Evolutionary conservation across 805 yeast genomes (phyloP), one percentile per base, ranked within the genome.

Genomic region (Metschnikowia lochheadii): DNA sequence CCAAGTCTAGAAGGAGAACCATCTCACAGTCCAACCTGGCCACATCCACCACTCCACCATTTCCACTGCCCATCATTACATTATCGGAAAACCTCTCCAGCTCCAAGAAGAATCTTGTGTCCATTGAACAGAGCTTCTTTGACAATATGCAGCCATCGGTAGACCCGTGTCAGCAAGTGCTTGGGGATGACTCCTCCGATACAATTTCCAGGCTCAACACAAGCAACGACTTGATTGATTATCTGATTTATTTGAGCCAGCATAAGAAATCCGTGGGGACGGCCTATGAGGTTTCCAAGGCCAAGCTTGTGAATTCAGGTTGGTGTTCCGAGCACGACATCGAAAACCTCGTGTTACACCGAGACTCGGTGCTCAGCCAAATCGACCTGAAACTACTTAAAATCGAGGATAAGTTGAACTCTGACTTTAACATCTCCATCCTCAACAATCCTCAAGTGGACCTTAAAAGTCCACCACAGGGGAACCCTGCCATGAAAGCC

Each of bases 301-400:
- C 59, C 39, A 63, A 69, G 46, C 63, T 73, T 48, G 49, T 52
- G 29, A 63, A 62, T 41, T 65, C 70, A 33, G 78, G 78, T 2
- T 73, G 78, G 78, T 72, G 77, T 54, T 70, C 75, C 2, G 59
- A 54, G 40, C 68, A 70, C 52, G 77, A 73, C 58, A 63, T 73
- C 55, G 65, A 70, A 50, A 72, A 70, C 59, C 59, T 73, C 17
- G 51, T 49, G 35, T 40, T 49, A 49, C 76, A 73, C 55, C 66
- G 67, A 49, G 75, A 68, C 49, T 53, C 67, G n/a, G 65, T 69
- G 40, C 51, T 67, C 46, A 61, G 67, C 47, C 74, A 71, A 58
- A 65, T 73, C 43, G 74, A 73, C 55, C 62, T 72, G 17, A 70
- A 67, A 50, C 58, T 73, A 36, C 49, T 64, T 20, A 69, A 70